These are phyloP conservation scores for Pichia scutulata DNA, from an alignment of 805 yeast species.

Conservation along the genomic window DNA sequence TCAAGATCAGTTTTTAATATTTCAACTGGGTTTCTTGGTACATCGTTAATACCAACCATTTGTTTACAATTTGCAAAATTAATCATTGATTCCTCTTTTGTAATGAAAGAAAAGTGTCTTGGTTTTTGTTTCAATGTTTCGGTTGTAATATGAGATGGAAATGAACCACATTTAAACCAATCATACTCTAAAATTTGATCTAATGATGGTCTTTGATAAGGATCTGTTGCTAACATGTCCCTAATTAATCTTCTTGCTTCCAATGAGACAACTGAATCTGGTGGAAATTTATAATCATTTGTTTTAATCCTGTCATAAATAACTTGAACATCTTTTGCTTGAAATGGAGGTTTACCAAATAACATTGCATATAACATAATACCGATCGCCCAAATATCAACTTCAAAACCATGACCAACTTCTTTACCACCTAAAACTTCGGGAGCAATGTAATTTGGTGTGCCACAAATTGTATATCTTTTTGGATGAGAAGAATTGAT, in stretches of 20 bases:
- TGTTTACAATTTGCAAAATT: constrained; percentile 64
- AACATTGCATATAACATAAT: constrained; percentile 91
- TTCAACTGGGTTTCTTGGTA: constrained; percentile 56
- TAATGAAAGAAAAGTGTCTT: constrained; percentile 42
- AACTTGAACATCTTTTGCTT: constrained; percentile 85
- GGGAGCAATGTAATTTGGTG: constrained; percentile 98
- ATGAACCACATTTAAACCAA: constrained; percentile 75
- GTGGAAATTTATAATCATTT: constrained; percentile 75
- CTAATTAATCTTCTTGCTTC: constrained; percentile 69
- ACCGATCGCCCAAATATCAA: constrained; percentile 97
- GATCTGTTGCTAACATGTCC: constrained; percentile 70
- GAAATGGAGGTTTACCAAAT: constrained; percentile 96
- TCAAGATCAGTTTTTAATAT: constrained; percentile 62
- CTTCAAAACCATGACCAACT: constrained; percentile 88
- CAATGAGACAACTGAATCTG: constrained; percentile 43
- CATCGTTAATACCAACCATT: constrained; percentile 45
- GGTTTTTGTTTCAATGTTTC: constrained; percentile 60
- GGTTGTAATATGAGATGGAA: constrained; percentile 64
- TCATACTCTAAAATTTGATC: constrained; percentile 72
- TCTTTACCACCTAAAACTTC: constrained; percentile 87
- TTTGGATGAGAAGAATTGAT: constrained; percentile 59
- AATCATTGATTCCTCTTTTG: constrained; percentile 52
- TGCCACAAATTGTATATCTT: constrained; percentile 93
- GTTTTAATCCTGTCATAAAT: constrained; percentile 88
- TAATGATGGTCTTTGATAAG: constrained; percentile 72